Base-by-base conservation (phyloP, 176 grass and related monocot genomes). In the Bothriochloa decipiens region DNA sequence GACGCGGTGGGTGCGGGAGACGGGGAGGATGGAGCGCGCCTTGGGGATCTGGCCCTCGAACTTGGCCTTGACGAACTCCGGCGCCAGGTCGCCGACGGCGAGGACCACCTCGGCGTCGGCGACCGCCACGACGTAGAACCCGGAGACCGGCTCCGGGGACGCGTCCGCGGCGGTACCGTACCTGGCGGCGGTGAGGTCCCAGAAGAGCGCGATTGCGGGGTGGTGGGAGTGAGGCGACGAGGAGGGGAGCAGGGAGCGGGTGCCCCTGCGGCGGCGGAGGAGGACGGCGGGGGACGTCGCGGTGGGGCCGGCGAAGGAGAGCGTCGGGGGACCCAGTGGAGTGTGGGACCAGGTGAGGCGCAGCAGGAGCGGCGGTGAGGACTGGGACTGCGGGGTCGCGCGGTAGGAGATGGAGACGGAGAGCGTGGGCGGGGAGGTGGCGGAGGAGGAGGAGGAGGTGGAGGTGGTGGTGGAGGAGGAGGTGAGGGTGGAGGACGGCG, bases 51-150 rank as follows among this genome's bases (percentile, higher is more conserved):
- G 70, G 62, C 83, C 87, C 76, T 95, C 89, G 77, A 93, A 93
- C 67, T 74, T 98, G 50, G 81, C 25, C 68, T 90, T 90, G 6
- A 88, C 8, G 70, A 80, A 90, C 14, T 98, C 93, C 8, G 88
- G 49, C 50, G 92, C 86, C 13, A 86, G 86, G 67, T 95, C 96
- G 26, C 96, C 96, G 7, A 98, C 76, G 22, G 88, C 61, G 7
- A 98, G 85, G 29, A 86, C 89, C 35, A 98, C 84, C 80, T 95
- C 83, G 1, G 90, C 87, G 84, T 79, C 36, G 32, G 94, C 91
- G 1, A 93, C 83, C 13, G 94, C 85, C 4, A 90, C 93, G 53
- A 98, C 36, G 82, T 93, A 98, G 81, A 91, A 98, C 28, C 89
- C 92, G 40, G 83, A 75, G 22, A 84, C 15, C 0, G 96, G 96